A percentile compares a stretch with the other conserved stretches of the same genome.
Conservation (phyloP, 371 early-diverging fungal genomes). For the Mortierella polycephala region DNA sequence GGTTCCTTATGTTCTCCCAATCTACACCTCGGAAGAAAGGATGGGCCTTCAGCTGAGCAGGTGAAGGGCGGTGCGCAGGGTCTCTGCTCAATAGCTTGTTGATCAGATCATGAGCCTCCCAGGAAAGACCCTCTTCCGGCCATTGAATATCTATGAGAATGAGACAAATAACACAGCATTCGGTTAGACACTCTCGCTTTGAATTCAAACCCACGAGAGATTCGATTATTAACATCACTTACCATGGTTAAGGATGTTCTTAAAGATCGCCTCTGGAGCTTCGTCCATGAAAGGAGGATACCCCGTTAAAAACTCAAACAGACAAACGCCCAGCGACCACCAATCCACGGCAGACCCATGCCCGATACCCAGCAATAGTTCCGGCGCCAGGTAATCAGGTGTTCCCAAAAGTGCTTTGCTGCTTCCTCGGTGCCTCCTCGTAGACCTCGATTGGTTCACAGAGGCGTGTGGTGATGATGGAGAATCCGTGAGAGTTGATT, state of each 20-base stretch:
- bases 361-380: constrained; percentile 82
- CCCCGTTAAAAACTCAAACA: constrained; percentile 90
- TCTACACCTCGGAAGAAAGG: constrained; percentile 80
- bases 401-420: constrained; percentile 83
- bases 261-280: constrained; percentile 83
- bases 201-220: background rate
- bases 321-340: constrained; percentile 94
- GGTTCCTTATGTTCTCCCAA: constrained; percentile 74
- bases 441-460: constrained; percentile 4
- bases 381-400: constrained; percentile 98
- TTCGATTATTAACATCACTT: background rate
- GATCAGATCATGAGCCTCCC: constrained; percentile 77
- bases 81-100: constrained; percentile 77
- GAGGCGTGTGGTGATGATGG: constrained; percentile 7
- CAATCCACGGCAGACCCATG: constrained; percentile 90
- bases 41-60: constrained; percentile 74
- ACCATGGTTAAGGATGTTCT: constrained; percentile 80
- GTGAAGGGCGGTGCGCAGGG: constrained; percentile 69
- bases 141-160: constrained; percentile 60
- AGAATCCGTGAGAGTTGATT: background rate
- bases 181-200: background rate
- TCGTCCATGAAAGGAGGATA: constrained; percentile 91
- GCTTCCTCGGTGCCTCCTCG: constrained; percentile 51
- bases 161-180: constrained; percentile 40
- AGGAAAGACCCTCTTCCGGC: constrained; percentile 71